Conservation (phyloP, 106 monocot genomes). For the Dendrobium catenatum region DNA sequence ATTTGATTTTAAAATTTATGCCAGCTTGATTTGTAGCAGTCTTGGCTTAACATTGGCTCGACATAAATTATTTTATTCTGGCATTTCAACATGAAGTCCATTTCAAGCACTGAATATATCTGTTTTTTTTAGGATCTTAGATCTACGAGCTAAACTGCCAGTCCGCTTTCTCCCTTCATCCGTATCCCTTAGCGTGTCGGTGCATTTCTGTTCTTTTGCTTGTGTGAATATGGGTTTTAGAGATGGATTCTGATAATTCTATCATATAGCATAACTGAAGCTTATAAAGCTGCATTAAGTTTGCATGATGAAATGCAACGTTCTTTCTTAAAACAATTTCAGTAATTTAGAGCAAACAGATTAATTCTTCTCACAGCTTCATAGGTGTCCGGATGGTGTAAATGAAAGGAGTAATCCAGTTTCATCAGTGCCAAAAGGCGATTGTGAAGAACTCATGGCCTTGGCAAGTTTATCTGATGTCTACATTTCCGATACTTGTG, state of each 20-base stretch:
- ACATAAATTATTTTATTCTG: no score
- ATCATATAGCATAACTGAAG: background rate
- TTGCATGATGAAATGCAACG: background rate
- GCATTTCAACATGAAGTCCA: no score
- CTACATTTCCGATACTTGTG: slow-evolving; percentile 32
- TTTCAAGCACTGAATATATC: no score
- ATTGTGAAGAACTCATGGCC: background rate
- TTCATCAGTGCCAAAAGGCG: slow-evolving; percentile 2
- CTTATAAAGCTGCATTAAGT: background rate
- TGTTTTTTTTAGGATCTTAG: no score
- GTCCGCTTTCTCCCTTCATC: background rate
- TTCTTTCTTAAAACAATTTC: background rate
- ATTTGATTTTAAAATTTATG: no score
- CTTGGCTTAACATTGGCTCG: no score
- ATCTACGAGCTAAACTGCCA: no score
- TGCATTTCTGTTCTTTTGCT: background rate
- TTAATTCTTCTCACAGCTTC: slow-evolving; percentile 24
- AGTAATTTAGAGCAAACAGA: background rate
- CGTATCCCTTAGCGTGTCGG: background rate
- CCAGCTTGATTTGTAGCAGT: no score
- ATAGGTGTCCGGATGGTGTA: slow-evolving; percentile 21
- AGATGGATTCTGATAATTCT: background rate
- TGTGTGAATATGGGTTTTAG: background rate
- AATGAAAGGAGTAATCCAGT: slow-evolving; percentile 1
- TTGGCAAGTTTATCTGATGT: slow-evolving; percentile 6